A percentile compares a stretch with the other conserved stretches of the same genome.
phyloP scores from a whole-genome alignment of 2,329 filamentous ascomycete genomes.

The Macroventuria anomochaeta region DNA sequence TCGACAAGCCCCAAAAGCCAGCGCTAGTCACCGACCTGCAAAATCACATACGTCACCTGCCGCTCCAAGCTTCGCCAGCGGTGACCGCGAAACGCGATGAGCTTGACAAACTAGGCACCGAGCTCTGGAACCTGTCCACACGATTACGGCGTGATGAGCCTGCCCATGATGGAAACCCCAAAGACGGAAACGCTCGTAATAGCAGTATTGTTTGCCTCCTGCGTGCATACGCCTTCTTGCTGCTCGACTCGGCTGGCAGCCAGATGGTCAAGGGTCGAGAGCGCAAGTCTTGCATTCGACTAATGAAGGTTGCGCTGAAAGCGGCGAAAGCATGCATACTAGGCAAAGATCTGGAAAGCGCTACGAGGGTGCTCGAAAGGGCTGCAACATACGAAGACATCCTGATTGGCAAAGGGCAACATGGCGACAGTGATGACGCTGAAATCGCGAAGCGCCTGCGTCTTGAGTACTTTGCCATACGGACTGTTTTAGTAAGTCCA shows the following conservation, averaged over 20 bases:
- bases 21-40: constrained; percentile 46
- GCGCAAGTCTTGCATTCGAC: constrained; percentile 54
- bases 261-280: constrained; percentile 27
- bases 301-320: constrained; percentile 73
- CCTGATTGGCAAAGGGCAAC: constrained; percentile 26
- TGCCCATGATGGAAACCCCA: constrained; percentile 33
- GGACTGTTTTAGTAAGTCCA: constrained; percentile 67
- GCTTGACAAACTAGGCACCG: constrained; percentile 63
- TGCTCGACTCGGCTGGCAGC: constrained; percentile 62
- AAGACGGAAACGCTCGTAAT: constrained; percentile 35
- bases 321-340: constrained; percentile 69
- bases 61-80: constrained; percentile 32
- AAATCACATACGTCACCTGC: constrained; percentile 52
- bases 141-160: constrained; percentile 50
- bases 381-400: constrained; percentile 60
- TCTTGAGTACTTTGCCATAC: constrained; percentile 69
- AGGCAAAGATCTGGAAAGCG: constrained; percentile 63
- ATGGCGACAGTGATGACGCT: constrained; percentile 31
- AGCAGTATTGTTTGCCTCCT: constrained; percentile 42
- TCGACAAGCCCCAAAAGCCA: constrained; percentile 26
- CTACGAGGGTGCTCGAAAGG: constrained; percentile 67
- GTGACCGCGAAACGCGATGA: constrained; percentile 51
- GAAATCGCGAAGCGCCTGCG: constrained; percentile 53
- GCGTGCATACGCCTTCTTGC: constrained; percentile 68
- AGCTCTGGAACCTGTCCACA: constrained; percentile 72